These are phyloP conservation scores for Nigrograna mackinnonii DNA, from an alignment of 2,329 filamentous ascomycete genomes.

Conservation along the genomic window DNA sequence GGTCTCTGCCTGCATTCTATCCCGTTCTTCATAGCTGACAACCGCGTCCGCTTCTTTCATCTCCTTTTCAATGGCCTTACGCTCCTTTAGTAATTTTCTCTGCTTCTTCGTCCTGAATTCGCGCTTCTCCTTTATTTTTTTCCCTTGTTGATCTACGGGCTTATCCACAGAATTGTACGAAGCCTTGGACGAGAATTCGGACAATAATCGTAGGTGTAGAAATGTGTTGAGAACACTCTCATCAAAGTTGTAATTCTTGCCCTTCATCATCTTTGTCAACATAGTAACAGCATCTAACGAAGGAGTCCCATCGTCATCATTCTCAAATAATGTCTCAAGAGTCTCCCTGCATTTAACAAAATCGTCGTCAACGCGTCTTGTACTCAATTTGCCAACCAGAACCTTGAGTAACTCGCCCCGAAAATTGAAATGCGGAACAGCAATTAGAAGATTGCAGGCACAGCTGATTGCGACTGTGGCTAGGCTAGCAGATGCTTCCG, in stretches of 20 bases:
- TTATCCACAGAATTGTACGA: conserved; percentile 78
- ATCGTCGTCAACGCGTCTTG: conserved; percentile 70
- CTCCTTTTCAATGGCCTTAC: conserved; percentile 87
- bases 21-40: conserved; percentile 89
- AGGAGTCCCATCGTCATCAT: conserved; percentile 88
- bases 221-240: conserved; percentile 90
- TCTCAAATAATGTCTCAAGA: conserved; percentile 77
- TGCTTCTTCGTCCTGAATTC: conserved; percentile 89
- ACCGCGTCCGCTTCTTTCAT: conserved; percentile 90
- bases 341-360: conserved; percentile 78
- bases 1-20: conserved; percentile 93
- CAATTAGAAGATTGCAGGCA: conserved; percentile 76
- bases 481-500: conserved; percentile 50
- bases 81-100: conserved; percentile 81
- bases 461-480: conserved; percentile 82
- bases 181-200: conserved; percentile 83
- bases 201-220: conserved; percentile 82
- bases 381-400: conserved; percentile 80
- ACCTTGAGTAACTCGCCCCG: conserved; percentile 86
- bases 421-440: conserved; percentile 97
- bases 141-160: conserved; percentile 52
- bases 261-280: conserved; percentile 94
- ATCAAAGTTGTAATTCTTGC: conserved; percentile 78
- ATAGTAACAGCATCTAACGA: conserved; percentile 85
- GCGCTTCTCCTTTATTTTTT: conserved; percentile 73